Base-by-base conservation (phyloP, 2,329 filamentous ascomycete species). In the Aspergillus tamarii region DNA sequence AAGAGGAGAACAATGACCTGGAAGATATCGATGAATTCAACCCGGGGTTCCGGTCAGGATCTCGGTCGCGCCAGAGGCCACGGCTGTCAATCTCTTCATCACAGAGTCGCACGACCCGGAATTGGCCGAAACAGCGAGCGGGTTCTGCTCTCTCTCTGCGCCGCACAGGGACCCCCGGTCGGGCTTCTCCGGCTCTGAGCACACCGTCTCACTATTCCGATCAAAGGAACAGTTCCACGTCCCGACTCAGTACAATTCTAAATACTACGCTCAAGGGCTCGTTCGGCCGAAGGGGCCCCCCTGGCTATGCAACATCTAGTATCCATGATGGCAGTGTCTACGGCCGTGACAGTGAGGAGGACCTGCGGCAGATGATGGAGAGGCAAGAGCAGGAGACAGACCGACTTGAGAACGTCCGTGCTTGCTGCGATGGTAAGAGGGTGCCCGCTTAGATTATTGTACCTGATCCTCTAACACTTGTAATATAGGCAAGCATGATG, bases 391-490 rank as follows among this genome's bases (percentile, higher is more conserved):
- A 88, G 60, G 91, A 94, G 69, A 84, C 89, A 30, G 91, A 94
- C 74, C 86, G 89, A 66, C 84, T 98, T 72, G 94, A 98, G 84
- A 97, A 99, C 77, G 95, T 99, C 68, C 86, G 95, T 75, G 94
- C 94, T 64, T 99, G 95, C 82, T 99, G 95, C 79, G 95, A 98
- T 86, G 95, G 94, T 94, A 85, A 87, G 90, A 82, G 41, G 14
- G 46, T 34, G 11, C 21, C 21, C n/a, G 19, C 6, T 23, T 61
- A 7, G 21, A 46, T 39, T 19, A 39, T 28, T 6, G 55, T 10
- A 28, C n/a, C 5, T 4, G 21, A 52, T 54, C 57, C 39, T 48
- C 36, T 57, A 41, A 59, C 48, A 32, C 30, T 16, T n/a, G n/a
- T 23, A 46, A 4, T 58, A 43, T 62, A 91, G 89, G 90, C 69